Evolutionary conservation across 1,139 yeast genomes (phyloP).

Genomic region (Yamadazyma triangularis): DNA sequence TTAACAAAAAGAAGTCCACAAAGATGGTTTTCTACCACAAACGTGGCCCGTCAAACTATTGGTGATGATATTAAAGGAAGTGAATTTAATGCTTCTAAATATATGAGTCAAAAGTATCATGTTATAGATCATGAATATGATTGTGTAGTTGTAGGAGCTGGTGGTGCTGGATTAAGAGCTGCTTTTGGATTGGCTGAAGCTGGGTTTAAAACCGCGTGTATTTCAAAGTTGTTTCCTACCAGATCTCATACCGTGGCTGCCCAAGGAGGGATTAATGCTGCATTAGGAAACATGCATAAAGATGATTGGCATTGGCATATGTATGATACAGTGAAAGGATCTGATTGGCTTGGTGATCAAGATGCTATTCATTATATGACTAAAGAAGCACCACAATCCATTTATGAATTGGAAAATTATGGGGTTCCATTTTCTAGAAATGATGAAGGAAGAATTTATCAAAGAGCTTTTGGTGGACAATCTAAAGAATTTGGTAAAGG

Average conservation of each 20-base stretch:
- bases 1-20: constrained; percentile 8
- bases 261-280: constrained; percentile 99
- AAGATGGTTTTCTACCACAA: constrained; percentile 25
- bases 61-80: constrained; percentile 47
- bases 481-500: constrained; percentile 94
- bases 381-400: constrained; percentile 93
- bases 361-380: constrained; percentile 99
- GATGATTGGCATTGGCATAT: constrained; percentile 99
- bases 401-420: constrained; percentile 94
- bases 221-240: constrained; percentile 95
- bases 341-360: constrained; percentile 99
- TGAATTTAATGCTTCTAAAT: constrained; percentile 44
- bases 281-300: constrained; percentile 93
- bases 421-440: constrained; percentile 99
- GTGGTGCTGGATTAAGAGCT: constrained; percentile 98
- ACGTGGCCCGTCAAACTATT: constrained; percentile 31
- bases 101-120: constrained; percentile 75
- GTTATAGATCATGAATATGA: constrained; percentile 97
- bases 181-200: constrained; percentile 61
- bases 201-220: constrained; percentile 96
- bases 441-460: constrained; percentile 95
- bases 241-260: constrained; percentile 99
- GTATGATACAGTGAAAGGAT: constrained; percentile 99
- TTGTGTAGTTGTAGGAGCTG: constrained; percentile 97
- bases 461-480: constrained; percentile 99